Base-by-base conservation (phyloP, 176 grass and related monocot genomes). In the Zea luxurians region DNA sequence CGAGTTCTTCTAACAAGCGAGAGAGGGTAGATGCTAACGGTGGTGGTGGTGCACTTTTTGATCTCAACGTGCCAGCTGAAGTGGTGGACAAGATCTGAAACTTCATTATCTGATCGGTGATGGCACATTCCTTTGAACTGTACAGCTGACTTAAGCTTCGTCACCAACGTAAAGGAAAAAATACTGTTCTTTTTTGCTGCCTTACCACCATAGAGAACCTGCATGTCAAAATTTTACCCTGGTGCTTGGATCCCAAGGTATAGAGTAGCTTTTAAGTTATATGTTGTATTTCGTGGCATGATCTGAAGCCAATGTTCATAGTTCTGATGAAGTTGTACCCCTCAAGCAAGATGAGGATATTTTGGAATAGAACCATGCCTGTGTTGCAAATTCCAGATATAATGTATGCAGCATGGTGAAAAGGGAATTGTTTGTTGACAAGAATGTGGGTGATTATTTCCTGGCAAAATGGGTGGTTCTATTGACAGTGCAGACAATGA, bases 21-120 rank as follows among this genome's bases (percentile, higher is more conserved):
- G 88, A 66, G 7, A 93, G 86, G 81, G 83, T 54, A 86, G 90
- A 82, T 54, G 73, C 18, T 68, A 75, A 78, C 62, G 78, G 57
- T 2, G 84, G 57, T 2, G 84, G 80, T 34, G 87, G 44, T 61
- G 67, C 70, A 41, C 87, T 89, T 87, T 98, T 98, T 69, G 91
- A 98, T 85, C 89, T 98, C 17, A 98, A 98, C 62, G 82, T 94
- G 78, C 91, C 95, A 69, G 82, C 88, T 10, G 88, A 90, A 82
- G 70, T 90, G 79, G 74, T 70, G 17, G 82, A 88, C 80, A 88
- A 90, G 76, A 83, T 83, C 34, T 93, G 79, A 90, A 68, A 64
- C 61, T 62, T 38, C 6, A 88, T 79, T 79, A 71, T 53, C 37
- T 62, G 68, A 78, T 42, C 53, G 78, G 47, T 41, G 61, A 73